phyloP scores from a whole-genome alignment of 805 yeast species.

The Wickerhamiella slavikovae region DNA sequence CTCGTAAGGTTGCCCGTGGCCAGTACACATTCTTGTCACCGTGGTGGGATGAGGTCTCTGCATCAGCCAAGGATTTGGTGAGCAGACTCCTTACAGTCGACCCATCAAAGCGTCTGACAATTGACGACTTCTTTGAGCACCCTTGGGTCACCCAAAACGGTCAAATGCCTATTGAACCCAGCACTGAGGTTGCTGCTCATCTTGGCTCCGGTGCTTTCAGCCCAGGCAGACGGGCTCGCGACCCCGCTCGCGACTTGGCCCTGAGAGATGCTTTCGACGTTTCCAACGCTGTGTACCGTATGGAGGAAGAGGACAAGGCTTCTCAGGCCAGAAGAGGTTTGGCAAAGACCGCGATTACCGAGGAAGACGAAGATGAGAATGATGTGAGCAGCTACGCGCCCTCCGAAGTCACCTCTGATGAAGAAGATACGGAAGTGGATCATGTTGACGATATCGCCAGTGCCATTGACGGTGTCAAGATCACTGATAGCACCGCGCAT shows the following conservation, averaged over 20 bases:
- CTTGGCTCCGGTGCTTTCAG: conserved; percentile 5
- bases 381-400: no score
- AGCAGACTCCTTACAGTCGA: conserved; percentile 48
- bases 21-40: conserved; percentile 58
- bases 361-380: conserved; percentile 21
- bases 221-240: conserved; percentile 11
- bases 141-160: conserved; percentile 41
- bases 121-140: conserved; percentile 49
- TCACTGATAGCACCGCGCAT: neutral
- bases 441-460: neutral
- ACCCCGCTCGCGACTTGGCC: conserved; percentile 54
- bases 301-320: conserved; percentile 34
- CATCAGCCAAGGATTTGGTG: conserved; percentile 50
- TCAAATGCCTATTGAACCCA: conserved; percentile 5
- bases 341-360: conserved; percentile 12
- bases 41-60: conserved; percentile 76
- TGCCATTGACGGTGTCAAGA: conserved; percentile 1
- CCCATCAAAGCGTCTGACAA: conserved; percentile 44
- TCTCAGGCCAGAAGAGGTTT: conserved; percentile 11
- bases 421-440: conserved; percentile 9
- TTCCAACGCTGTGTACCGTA: conserved; percentile 67
- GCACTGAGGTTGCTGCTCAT: conserved; percentile 5
- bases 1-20: conserved; percentile 64
- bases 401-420: no score
- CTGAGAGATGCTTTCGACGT: conserved; percentile 75